These are phyloP conservation scores for Backusella westeae DNA, from an alignment of 192 early-diverging fungal species.

Conservation along the genomic window DNA sequence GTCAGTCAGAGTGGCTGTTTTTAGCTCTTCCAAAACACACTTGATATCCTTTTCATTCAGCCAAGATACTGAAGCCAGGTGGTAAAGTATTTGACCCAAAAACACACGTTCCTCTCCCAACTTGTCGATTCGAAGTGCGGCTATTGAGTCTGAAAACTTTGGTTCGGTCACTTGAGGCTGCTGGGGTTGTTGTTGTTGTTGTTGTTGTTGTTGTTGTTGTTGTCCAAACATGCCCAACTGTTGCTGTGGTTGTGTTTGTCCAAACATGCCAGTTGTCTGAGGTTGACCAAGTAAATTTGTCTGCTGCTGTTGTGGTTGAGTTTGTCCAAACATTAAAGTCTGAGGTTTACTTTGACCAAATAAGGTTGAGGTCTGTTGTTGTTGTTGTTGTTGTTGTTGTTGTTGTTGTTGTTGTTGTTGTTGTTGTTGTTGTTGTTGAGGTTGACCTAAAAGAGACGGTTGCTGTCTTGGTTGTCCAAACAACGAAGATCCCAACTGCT, in stretches of 20 bases:
- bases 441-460: background rate
- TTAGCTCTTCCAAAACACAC: constrained; percentile 25
- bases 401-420: background rate
- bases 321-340: background rate
- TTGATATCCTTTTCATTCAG: constrained; percentile 33
- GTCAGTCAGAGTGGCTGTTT: constrained; percentile 35
- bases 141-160: background rate
- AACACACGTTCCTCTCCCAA: constrained; percentile 37
- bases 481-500: background rate
- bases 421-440: background rate
- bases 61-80: constrained; percentile 37
- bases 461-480: background rate
- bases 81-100: constrained; percentile 40
- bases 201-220: background rate
- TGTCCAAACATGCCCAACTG: background rate
- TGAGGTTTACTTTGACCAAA: background rate
- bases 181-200: background rate
- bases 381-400: background rate
- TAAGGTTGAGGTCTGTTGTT: background rate
- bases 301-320: background rate
- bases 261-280: background rate
- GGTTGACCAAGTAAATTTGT: background rate
- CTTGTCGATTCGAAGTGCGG: constrained; percentile 22
- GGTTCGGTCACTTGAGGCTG: background rate
- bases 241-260: background rate